Conservation (phyloP, 2,329 filamentous ascomycete species). For the Alternaria viburni region DNA sequence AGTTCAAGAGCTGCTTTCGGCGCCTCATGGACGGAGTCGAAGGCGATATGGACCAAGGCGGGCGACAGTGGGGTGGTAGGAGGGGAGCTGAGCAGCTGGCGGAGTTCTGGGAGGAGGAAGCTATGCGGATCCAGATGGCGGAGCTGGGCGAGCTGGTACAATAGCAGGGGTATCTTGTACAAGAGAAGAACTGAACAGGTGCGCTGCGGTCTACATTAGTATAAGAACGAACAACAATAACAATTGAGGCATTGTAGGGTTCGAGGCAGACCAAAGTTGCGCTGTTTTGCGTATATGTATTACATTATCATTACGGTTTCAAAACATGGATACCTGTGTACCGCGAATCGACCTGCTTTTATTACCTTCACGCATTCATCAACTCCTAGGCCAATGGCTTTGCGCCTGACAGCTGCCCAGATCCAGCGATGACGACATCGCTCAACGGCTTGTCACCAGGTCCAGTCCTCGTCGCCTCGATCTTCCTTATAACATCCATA, state of each 20-base stretch:
- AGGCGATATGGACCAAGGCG: conserved; percentile 66
- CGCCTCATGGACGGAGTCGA: conserved; percentile 88
- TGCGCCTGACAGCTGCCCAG: conserved; percentile 14
- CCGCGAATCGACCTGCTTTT: background rate
- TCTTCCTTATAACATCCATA: conserved; percentile 90
- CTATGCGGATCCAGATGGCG: conserved; percentile 35
- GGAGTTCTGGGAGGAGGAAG: conserved; percentile 45
- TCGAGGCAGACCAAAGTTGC: background rate
- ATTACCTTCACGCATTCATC: background rate
- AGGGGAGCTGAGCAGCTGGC: conserved; percentile 54
- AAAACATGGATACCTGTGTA: background rate
- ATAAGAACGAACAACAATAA: background rate
- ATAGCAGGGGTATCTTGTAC: background rate
- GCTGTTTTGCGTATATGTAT: background rate
- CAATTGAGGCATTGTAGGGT: background rate
- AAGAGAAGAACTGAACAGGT: background rate
- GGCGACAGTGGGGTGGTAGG: conserved; percentile 51
- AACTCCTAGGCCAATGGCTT: background rate
- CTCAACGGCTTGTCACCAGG: conserved; percentile 6
- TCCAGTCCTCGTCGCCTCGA: conserved; percentile 74
- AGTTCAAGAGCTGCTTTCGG: conserved; percentile 74
- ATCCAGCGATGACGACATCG: conserved; percentile 9
- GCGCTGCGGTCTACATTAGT: background rate
- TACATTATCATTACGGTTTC: background rate
- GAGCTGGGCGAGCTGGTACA: background rate